A percentile compares a stretch with the other conserved stretches of the same genome.
Conservation (phyloP, 176 grass and related monocot genomes). For the Stipa capillata region DNA sequence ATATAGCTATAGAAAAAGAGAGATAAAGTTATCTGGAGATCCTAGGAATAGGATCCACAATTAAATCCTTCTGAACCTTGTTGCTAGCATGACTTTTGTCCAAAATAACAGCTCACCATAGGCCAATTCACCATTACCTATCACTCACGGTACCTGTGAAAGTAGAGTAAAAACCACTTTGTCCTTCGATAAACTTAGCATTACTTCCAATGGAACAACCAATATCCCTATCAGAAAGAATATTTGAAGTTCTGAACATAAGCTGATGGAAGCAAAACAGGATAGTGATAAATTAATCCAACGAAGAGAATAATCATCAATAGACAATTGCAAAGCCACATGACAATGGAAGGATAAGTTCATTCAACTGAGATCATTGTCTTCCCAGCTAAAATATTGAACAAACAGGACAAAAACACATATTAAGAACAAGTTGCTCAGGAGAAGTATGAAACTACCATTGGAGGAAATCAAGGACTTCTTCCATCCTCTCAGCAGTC, state of each 20-base stretch:
- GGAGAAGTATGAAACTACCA: background rate
- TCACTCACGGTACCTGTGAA: background rate
- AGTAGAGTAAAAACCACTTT: slow-evolving; percentile 5
- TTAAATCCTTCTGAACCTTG: background rate
- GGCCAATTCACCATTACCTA: background rate
- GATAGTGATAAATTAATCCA: background rate
- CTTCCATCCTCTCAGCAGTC: background rate
- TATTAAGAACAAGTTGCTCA: background rate
- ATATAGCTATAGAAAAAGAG: background rate
- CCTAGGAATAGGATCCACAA: background rate
- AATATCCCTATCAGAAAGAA: background rate
- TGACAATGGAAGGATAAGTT: too few species aligned
- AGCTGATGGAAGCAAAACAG: background rate
- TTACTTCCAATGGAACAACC: background rate
- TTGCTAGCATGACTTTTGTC: background rate
- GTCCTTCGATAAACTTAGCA: background rate
- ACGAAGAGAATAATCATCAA: background rate
- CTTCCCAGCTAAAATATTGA: background rate
- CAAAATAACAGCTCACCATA: background rate
- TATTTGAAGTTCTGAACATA: background rate
- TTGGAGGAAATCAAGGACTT: background rate
- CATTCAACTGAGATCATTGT: background rate
- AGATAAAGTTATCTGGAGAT: slow-evolving; percentile 9
- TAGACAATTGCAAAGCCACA: background rate
- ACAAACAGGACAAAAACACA: background rate